Conservation (phyloP, 2,329 filamentous ascomycete species). For the Cladobotryum mycophilum region DNA sequence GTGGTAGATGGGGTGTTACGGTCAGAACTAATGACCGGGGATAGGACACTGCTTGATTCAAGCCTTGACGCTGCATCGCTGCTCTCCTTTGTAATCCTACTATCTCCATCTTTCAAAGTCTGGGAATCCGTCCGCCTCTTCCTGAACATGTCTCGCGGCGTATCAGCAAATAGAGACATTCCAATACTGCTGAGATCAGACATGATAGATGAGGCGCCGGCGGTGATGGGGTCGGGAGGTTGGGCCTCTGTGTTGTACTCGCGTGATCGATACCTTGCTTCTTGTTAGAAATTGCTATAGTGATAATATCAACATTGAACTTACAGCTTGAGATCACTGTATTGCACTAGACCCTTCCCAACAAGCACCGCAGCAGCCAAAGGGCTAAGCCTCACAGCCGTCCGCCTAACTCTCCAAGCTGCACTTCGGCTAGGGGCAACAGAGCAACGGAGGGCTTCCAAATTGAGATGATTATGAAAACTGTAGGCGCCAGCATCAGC, state of each 20-base stretch:
- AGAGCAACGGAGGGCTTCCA: slow-evolving; percentile 62
- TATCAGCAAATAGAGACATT: slow-evolving; percentile 70
- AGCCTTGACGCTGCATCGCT: slow-evolving; percentile 7
- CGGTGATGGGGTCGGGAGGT: slow-evolving; percentile 72
- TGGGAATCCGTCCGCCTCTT: slow-evolving; percentile 7
- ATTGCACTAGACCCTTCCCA: slow-evolving; percentile 56
- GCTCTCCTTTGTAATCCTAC: slow-evolving; percentile 7
- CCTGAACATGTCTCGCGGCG: slow-evolving; percentile 53
- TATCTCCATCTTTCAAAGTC: background rate
- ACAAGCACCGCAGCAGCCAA: slow-evolving; percentile 66
- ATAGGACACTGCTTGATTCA: slow-evolving; percentile 6
- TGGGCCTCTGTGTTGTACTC: slow-evolving; percentile 76
- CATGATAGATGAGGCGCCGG: slow-evolving; percentile 70
- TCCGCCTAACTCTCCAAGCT: slow-evolving; percentile 67
- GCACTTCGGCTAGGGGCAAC: slow-evolving; percentile 63
- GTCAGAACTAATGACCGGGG: no score
- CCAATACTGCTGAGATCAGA: slow-evolving; percentile 75
- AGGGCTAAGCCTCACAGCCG: slow-evolving; percentile 60
- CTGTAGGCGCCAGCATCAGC: slow-evolving; percentile 56
- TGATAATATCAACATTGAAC: slow-evolving; percentile 18
- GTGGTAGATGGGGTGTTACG: no score
- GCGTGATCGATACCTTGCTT: slow-evolving; percentile 38
- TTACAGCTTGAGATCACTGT: slow-evolving; percentile 67
- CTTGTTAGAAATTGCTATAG: slow-evolving; percentile 7
- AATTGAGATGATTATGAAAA: slow-evolving; percentile 65